Evolutionary conservation across 345 rosid species (phyloP).

Genomic region (Salix exigua): DNA sequence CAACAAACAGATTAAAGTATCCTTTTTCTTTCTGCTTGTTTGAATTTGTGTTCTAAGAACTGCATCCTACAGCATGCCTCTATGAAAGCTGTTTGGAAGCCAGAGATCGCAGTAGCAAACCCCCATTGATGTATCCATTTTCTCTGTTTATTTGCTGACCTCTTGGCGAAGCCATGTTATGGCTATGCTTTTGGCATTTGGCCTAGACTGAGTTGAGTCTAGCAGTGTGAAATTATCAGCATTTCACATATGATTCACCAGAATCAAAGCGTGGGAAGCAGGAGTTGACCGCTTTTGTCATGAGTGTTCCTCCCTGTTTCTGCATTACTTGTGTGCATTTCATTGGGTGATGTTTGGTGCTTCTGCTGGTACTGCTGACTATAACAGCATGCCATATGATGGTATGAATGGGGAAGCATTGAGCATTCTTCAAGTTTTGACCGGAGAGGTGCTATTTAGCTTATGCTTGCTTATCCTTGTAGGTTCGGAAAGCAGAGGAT

Average conservation of each 20-base stretch:
- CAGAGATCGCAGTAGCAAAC: background rate
- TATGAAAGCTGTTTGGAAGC: background rate
- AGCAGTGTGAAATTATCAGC: background rate
- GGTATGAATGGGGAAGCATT: background rate
- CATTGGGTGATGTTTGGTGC: background rate
- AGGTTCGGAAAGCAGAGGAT: slow-evolving; percentile 30
- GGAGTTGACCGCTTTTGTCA: background rate
- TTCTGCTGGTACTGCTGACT: background rate
- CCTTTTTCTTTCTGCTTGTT: background rate
- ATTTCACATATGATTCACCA: background rate
- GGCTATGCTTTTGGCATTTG: background rate
- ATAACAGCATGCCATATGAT: background rate
- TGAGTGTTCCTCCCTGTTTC: background rate
- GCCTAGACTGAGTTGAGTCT: background rate
- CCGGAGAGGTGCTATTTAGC: slow-evolving; percentile 9
- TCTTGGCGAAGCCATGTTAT: background rate
- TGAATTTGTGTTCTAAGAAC: slow-evolving; percentile 1
- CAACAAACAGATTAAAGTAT: background rate
- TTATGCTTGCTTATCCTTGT: slow-evolving; percentile 15
- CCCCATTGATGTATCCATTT: background rate
- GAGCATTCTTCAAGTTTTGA: background rate
- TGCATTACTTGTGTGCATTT: background rate
- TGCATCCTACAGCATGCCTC: background rate
- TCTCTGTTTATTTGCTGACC: background rate
- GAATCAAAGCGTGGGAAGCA: background rate